Evolutionary conservation across 1,139 yeast species (phyloP).

Genomic region (Yamadazyma triangularis): DNA sequence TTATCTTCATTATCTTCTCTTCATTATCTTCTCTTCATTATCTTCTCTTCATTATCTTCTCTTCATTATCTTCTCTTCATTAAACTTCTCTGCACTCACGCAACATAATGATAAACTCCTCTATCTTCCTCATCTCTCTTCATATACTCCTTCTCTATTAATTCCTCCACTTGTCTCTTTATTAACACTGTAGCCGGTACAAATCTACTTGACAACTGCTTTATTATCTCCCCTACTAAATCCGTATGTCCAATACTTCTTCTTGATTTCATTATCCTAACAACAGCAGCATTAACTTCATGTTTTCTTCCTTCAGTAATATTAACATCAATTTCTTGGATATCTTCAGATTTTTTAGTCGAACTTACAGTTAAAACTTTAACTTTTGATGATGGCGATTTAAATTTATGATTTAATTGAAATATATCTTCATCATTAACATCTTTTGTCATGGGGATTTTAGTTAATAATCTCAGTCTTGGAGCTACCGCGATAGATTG

Average conservation of each 20-base stretch:
- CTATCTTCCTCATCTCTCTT: constrained; percentile 65
- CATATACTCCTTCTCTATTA: constrained; percentile 80
- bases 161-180: constrained; percentile 73
- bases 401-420: constrained; percentile 65
- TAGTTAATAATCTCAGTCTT: constrained; percentile 64
- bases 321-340: constrained; percentile 29
- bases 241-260: constrained; percentile 60
- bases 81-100: too few relatives aligned
- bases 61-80: too few relatives aligned
- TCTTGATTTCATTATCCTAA: constrained; percentile 79
- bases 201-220: constrained; percentile 61
- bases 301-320: constrained; percentile 45
- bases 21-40: too few relatives aligned
- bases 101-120: constrained; percentile 67
- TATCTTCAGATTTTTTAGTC: constrained; percentile 20
- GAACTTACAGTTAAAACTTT: constrained; percentile 71
- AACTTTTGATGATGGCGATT: constrained; percentile 66
- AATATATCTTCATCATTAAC: constrained; percentile 64
- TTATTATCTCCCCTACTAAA: constrained; percentile 60
- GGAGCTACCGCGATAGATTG: constrained; percentile 88
- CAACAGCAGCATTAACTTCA: constrained; percentile 84
- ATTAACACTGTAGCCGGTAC: constrained; percentile 64
- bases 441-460: constrained; percentile 72
- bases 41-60: too few relatives aligned
- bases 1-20: too few relatives aligned